Conservation (phyloP, 2,329 filamentous ascomycete genomes). For the Aspergillus pseudoterreus region DNA sequence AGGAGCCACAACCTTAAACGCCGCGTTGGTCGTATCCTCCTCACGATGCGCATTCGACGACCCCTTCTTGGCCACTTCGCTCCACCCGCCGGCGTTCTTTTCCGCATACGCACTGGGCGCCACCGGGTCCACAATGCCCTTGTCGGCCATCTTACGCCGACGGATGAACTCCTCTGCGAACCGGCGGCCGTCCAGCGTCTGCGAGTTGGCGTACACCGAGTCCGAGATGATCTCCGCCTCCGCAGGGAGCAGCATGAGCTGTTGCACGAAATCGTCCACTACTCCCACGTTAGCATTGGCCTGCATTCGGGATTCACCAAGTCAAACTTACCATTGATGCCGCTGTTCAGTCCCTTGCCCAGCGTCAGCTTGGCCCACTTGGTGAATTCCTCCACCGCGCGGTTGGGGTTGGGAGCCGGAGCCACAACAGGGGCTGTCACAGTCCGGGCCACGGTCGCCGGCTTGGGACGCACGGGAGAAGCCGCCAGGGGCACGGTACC, state of each 20-base stretch:
- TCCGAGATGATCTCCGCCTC: constrained; percentile 83
- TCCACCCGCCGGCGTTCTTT: constrained; percentile 72
- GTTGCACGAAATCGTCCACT: constrained; percentile 75
- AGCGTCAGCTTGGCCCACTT: constrained; percentile 87
- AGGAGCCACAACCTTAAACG: constrained; percentile 84
- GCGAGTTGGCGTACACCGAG: constrained; percentile 79
- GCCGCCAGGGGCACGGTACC: constrained; percentile 36
- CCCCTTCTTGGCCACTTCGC: constrained; percentile 95
- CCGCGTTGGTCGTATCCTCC: constrained; percentile 47
- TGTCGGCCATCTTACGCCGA: constrained; percentile 88
- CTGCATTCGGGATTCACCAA: constrained; percentile 3
- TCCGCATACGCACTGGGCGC: constrained; percentile 51
- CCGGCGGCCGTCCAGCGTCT: constrained; percentile 85
- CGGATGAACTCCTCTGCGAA: constrained; percentile 94
- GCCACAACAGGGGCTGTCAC: constrained; percentile 45
- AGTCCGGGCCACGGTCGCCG: constrained; percentile 52
- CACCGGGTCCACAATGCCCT: constrained; percentile 72
- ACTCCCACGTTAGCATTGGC: constrained; percentile 42
- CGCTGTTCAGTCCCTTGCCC: constrained; percentile 65
- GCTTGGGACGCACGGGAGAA: constrained; percentile 44
- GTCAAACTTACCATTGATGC: constrained; percentile 59
- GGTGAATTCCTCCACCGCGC: constrained; percentile 84
- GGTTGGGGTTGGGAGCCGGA: constrained; percentile 43
- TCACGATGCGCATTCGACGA: constrained; percentile 48
- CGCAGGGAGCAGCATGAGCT: constrained; percentile 69